These are phyloP conservation scores for Ophiostoma ulmi DNA, from an alignment of 2,329 filamentous ascomycete genomes.

Conservation along the genomic window DNA sequence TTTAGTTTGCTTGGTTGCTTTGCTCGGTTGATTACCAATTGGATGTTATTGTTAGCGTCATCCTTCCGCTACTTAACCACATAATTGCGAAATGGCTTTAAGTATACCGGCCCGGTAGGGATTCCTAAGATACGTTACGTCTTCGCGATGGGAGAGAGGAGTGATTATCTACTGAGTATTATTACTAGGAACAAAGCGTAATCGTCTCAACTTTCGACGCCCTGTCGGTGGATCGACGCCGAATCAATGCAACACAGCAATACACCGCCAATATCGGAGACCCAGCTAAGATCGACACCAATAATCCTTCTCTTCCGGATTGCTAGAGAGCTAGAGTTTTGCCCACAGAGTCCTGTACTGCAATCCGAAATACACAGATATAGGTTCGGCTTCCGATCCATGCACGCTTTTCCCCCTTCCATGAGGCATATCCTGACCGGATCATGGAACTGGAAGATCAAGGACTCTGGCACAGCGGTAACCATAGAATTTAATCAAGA, in stretches of 20 bases:
- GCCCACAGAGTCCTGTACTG: no score
- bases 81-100: background rate
- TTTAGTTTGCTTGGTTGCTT: no score
- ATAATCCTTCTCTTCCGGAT: background rate
- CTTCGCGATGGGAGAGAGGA: background rate
- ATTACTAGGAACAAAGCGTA: background rate
- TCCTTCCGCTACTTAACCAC: background rate
- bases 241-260: background rate
- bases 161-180: no score
- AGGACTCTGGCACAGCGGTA: background rate
- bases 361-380: no score
- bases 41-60: background rate
- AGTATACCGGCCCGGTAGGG: background rate
- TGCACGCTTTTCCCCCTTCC: no score
- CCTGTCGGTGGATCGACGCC: background rate
- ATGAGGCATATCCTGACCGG: background rate
- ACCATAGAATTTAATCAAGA: background rate
- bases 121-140: background rate
- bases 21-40: no score
- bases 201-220: background rate
- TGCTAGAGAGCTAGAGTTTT: no score
- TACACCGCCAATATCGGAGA: background rate
- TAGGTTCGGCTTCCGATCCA: no score
- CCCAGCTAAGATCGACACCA: background rate
- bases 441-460: background rate